Base-by-base conservation (phyloP, 2,329 filamentous ascomycete species). In the Neocucurbitaria cava region DNA sequence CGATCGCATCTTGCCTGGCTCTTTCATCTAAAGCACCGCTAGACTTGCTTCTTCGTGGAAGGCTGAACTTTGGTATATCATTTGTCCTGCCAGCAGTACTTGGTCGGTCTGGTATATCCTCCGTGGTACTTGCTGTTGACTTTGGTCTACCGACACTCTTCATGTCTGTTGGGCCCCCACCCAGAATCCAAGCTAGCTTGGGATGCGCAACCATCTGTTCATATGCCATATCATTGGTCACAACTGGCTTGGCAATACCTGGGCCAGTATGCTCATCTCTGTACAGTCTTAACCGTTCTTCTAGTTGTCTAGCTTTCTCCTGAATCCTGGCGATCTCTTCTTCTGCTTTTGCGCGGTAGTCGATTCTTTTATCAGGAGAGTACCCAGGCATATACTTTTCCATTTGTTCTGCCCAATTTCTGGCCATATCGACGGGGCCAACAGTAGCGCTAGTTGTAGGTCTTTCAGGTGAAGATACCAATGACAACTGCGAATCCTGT, bases 151-250 rank as follows among this genome's bases (percentile, higher is more conserved):
- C 44, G 33, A 61, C 54, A 18, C 38, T 57, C 21, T 52, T 58
- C 5, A 36, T 42, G 26, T 62, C 61, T 4, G 49, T 26, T 8
- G 43, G 26, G 17, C 62, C 62, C 15, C 48, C 58, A 11, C 65
- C 66, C 7, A 66, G 47, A 23, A 68, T 62, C 65, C 63, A 65
- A 10, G 66, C 64, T 10, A 69, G 47, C 38, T 68, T 68, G 1
- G 66, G 63, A 18, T 55, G 58, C 15, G 57, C 52, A n/a, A 46
- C 60, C 60, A 68, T 65, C 28, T 56, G 60, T 20, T 58, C 56
- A 20, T 64, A 60, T 11, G 66, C 66, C 54, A 58, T 57, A 35
- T 66, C 60, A 45, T 65, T 54, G 4, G 60, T 68, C 10, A 66
- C 47, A 24, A 51, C 50, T 3, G 55, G 49, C 9, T 43, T 24